phyloP scores from a whole-genome alignment of 1,284 basidiomycete genomes.

The Trichosporon asahii region DNA sequence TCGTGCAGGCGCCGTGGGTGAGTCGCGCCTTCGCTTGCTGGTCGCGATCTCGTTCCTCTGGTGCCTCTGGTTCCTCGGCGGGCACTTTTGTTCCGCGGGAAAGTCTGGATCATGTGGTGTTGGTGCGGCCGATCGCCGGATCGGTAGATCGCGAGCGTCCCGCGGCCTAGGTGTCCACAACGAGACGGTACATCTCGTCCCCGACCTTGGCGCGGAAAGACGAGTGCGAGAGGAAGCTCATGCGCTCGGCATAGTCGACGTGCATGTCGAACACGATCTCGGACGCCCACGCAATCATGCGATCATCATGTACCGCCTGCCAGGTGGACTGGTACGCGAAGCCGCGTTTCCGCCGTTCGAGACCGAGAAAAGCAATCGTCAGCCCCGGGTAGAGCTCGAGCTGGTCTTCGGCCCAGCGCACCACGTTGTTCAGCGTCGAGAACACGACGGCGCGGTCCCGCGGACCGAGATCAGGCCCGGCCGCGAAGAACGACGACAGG shows the following conservation, averaged over 20 bases:
- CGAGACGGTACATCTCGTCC: neutral
- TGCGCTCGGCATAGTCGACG: constrained; percentile 2
- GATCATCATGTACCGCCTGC: neutral
- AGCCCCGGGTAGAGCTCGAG: neutral
- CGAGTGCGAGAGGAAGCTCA: neutral
- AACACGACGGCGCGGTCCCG: neutral
- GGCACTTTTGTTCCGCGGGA: no score
- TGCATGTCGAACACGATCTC: neutral
- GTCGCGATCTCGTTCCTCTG: no score
- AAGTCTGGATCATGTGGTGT: no score
- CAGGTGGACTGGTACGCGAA: neutral
- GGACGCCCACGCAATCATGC: neutral
- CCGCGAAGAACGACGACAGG: neutral
- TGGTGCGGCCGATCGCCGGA: no score
- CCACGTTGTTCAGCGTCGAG: neutral
- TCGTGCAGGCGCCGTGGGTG: no score
- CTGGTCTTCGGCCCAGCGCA: constrained; percentile 7
- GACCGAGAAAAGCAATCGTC: neutral
- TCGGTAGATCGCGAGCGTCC: neutral
- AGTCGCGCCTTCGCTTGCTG: no score
- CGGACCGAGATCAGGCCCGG: neutral
- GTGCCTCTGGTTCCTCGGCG: no score
- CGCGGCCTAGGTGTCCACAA: neutral
- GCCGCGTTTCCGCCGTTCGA: neutral
- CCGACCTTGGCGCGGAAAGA: neutral